Base-by-base conservation (phyloP, 768 basidiomycete genomes). In the Podaxis sp. region DNA sequence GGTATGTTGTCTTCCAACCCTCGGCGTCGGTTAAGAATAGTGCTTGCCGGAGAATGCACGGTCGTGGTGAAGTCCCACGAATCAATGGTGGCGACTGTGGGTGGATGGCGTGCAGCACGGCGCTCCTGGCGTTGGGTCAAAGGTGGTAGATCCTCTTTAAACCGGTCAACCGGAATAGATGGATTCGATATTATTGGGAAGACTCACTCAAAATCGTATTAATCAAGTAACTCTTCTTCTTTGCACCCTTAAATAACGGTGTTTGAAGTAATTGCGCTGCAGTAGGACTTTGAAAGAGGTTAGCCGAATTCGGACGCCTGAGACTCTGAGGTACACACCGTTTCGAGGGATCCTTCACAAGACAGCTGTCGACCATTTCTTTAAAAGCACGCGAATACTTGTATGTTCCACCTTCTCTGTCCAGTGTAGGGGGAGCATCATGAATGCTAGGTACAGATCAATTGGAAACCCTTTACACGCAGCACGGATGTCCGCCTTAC, bases 301-400 rank as follows among this genome's bases (percentile, higher is more conserved):
- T 28, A 42, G 35, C 25, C 37, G 28, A 35, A 25, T 28, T 18
- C 23, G n/a, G 42, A 7, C 5, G 38, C 18, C 32, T 52, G 21
- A 1, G 40, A 38, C 48, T 23, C 53, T 27, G n/a, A 38, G n/a
- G 52, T 21, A 63, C 68, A 42, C 64, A 87, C 91, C 94, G 82
- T 68, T 85, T 81, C 5, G 82, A 77, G 4, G 95, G 93, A 69
- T 97, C 91, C 71, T 96, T 96, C 59, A 79, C 76, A 50, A 98
- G 80, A 70, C 95, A 97, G 11, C 81, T 80, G 53, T 90, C 89
- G 14, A 97, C 79, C 53, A 95, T 80, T 59, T 95, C 93, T 63
- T 90, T 88, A 75, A 96, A 92, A 0, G 82, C 80, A 57, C 86
- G 86, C 27, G 90, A 90, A 70, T 93, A 96, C 64, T 85, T 88